phyloP scores from a whole-genome alignment of 805 yeast genomes.

The Nakazawaea ambrosiae region DNA sequence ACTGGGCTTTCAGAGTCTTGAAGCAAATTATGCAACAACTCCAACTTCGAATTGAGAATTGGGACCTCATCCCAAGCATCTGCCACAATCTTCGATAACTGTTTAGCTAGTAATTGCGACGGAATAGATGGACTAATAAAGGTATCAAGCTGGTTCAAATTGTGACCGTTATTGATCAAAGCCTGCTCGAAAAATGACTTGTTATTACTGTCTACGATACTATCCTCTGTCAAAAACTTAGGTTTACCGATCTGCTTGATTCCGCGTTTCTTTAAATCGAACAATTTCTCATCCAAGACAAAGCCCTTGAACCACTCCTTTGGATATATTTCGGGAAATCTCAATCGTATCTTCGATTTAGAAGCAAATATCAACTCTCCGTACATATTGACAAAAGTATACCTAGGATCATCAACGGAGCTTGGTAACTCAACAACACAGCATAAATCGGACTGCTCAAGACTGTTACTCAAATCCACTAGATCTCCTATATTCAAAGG shows the following conservation, averaged over 20 bases:
- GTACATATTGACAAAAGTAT: conserved; percentile 46
- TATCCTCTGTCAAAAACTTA: conserved; percentile 24
- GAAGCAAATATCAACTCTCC: conserved; percentile 51
- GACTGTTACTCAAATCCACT: conserved; percentile 40
- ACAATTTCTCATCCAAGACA: conserved; percentile 21
- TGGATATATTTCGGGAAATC: conserved; percentile 51
- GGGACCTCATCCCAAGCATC: conserved; percentile 26
- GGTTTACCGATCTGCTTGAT: conserved; percentile 25
- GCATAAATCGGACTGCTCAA: conserved; percentile 38
- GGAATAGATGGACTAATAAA: conserved; percentile 25
- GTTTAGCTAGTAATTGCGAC: conserved; percentile 22
- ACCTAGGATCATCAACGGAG: conserved; percentile 42
- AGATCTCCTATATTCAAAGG: conserved; percentile 52
- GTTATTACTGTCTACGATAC: background rate
- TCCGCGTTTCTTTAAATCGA: conserved; percentile 13
- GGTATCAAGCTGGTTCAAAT: conserved; percentile 16
- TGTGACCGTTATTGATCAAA: conserved; percentile 12
- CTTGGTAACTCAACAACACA: conserved; percentile 51
- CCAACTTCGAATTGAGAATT: conserved; percentile 25
- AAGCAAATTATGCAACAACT: conserved; percentile 25
- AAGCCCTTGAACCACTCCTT: conserved; percentile 24
- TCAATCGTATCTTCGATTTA: conserved; percentile 34
- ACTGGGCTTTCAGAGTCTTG: conserved; percentile 33
- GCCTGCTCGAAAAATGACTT: conserved; percentile 7
- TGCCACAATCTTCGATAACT: conserved; percentile 19